phyloP scores from a whole-genome alignment of 2,329 filamentous ascomycete species.

The Rhexocercosporidium sp. region DNA sequence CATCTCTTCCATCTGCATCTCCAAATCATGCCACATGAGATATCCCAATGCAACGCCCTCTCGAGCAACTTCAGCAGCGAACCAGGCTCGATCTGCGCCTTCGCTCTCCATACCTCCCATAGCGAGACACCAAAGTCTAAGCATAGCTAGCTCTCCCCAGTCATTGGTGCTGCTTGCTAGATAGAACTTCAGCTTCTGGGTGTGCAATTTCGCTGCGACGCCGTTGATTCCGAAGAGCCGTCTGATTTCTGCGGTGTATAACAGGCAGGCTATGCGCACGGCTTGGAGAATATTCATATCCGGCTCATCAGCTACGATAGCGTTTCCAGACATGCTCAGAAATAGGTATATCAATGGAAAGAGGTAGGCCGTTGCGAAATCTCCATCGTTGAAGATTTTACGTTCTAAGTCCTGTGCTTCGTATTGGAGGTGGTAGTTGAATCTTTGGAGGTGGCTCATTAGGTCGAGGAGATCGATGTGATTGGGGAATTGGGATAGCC shows the following conservation, averaged over 20 bases:
- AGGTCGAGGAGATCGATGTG: neutral
- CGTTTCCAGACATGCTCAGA: constrained; percentile 3
- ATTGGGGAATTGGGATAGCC: neutral
- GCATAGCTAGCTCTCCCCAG: constrained; percentile 18
- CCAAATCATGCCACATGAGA: constrained; percentile 6
- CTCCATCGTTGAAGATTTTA: constrained; percentile 14
- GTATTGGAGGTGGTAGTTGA: constrained; percentile 9
- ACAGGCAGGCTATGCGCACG: constrained; percentile 14
- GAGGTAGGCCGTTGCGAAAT: constrained; percentile 13
- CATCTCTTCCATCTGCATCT: constrained; percentile 15
- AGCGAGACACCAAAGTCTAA: constrained; percentile 24
- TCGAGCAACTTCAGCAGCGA: constrained; percentile 9
- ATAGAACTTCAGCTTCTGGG: constrained; percentile 14
- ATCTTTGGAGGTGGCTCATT: constrained; percentile 12
- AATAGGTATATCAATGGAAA: constrained; percentile 17
- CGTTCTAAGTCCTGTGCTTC: constrained; percentile 11
- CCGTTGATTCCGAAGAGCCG: constrained; percentile 25
- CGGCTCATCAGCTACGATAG: neutral
- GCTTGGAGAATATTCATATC: constrained; percentile 11
- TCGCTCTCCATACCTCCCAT: constrained; percentile 27
- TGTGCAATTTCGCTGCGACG: constrained; percentile 14
- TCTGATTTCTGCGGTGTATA: constrained; percentile 23
- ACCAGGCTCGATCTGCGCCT: constrained; percentile 20
- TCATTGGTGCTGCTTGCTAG: constrained; percentile 5
- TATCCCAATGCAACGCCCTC: neutral